Conservation (phyloP, 495 filamentous ascomycete genomes). For the Pseudoneurospora amorphoporcata region DNA sequence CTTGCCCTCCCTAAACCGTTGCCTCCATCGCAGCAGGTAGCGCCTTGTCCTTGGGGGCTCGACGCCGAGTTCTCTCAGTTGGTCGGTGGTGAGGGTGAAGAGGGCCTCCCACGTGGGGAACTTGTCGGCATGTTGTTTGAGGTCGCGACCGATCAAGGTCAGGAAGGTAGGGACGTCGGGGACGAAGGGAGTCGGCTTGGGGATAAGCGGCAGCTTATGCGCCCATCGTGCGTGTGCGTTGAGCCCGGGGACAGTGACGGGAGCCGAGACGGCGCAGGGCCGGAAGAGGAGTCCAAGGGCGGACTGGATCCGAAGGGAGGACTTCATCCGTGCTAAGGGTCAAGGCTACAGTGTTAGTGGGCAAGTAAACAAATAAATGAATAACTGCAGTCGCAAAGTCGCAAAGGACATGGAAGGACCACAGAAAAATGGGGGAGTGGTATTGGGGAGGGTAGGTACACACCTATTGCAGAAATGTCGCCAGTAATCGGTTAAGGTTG, state of each 20-base stretch:
- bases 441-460: not conserved
- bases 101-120: conserved; percentile 82
- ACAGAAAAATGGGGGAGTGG: not conserved
- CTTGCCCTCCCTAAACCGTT: conserved; percentile 65
- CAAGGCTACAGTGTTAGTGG: not conserved
- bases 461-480: conserved; percentile 12
- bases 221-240: conserved; percentile 21
- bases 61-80: conserved; percentile 74
- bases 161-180: conserved; percentile 86
- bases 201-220: conserved; percentile 39
- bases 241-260: conserved; percentile 12
- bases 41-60: conserved; percentile 71
- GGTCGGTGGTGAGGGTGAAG: conserved; percentile 63
- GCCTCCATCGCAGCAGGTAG: conserved; percentile 79
- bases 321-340: conserved; percentile 19
- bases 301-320: conserved; percentile 15
- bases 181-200: conserved; percentile 68
- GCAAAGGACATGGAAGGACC: not conserved
- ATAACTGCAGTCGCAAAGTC: not conserved
- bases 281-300: conserved; percentile 22
- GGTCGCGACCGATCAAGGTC: conserved; percentile 77
- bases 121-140: conserved; percentile 68
- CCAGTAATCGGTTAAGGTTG: conserved; percentile 1
- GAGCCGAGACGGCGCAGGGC: conserved; percentile 10
- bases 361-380: not conserved